Percentiles rank a stretch among this genome's conserved stretches.
These are phyloP conservation scores for Sporisorium reilianum DNA, from an alignment of 1,284 basidiomycete genomes.

Conservation along the genomic window DNA sequence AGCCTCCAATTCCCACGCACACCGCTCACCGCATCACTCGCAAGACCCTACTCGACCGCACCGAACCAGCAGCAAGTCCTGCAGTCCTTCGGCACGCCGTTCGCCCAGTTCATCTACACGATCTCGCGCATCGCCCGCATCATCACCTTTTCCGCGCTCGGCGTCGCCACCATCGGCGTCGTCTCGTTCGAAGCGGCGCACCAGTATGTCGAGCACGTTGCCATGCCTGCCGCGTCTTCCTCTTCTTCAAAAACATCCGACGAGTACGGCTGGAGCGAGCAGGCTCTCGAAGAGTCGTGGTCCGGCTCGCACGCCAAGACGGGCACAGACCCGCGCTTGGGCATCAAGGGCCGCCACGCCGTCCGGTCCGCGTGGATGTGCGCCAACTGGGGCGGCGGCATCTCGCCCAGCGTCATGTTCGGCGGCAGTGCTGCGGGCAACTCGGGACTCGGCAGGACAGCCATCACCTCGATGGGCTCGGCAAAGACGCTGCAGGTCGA, in stretches of 20 bases:
- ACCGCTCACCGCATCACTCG: not conserved
- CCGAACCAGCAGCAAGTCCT: slow-evolving; percentile 53
- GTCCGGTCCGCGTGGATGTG: slow-evolving; percentile 66
- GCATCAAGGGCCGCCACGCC: slow-evolving; percentile 62
- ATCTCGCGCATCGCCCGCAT: slow-evolving; percentile 66
- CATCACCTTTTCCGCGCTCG: slow-evolving; percentile 54
- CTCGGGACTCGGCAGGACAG: slow-evolving; percentile 36
- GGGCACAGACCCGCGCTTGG: slow-evolving; percentile 61
- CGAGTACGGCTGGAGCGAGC: slow-evolving; percentile 43
- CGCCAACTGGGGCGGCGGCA: slow-evolving; percentile 63
- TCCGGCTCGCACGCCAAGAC: slow-evolving; percentile 11
- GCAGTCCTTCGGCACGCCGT: slow-evolving; percentile 55
- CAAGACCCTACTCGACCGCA: slow-evolving; percentile 40
- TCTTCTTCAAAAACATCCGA: slow-evolving; percentile 17
- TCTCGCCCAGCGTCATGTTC: slow-evolving; percentile 58
- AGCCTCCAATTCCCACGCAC: not conserved
- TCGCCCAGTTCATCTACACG: slow-evolving; percentile 60
- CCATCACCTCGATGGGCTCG: slow-evolving; percentile 30
- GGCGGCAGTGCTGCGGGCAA: slow-evolving; percentile 29
- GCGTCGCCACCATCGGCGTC: slow-evolving; percentile 43
- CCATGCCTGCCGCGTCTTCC: slow-evolving; percentile 45
- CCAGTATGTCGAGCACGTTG: slow-evolving; percentile 64
- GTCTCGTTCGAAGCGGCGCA: slow-evolving; percentile 61
- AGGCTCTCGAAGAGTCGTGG: slow-evolving; percentile 54
- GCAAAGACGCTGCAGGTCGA: slow-evolving; percentile 30